Conservation (phyloP, 495 filamentous ascomycete species). For the Paragyromitra xinjiangensis region DNA sequence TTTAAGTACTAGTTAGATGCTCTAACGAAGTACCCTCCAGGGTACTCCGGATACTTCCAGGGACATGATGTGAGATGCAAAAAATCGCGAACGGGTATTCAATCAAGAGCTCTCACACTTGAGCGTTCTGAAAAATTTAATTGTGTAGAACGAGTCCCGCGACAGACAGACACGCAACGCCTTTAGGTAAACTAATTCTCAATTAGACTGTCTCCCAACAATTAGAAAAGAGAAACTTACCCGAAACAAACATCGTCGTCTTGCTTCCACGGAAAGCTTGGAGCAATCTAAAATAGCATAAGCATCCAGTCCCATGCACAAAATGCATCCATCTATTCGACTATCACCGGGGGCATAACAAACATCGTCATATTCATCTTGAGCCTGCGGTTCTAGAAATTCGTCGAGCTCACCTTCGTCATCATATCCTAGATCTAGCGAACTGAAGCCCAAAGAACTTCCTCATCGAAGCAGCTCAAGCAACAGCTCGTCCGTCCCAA, state of each 20-base stretch:
- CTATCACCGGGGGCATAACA: not conserved
- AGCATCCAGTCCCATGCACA: not conserved
- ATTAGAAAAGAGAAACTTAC: not conserved
- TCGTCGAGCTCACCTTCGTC: not conserved
- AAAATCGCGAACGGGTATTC: slow-evolving; percentile 20
- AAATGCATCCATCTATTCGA: slow-evolving; percentile 1
- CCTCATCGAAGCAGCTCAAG: not conserved
- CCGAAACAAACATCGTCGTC: not conserved
- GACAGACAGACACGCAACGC: not conserved
- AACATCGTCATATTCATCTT: not conserved
- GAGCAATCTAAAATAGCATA: not conserved
- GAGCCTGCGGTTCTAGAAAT: not conserved
- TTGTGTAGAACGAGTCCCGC: not conserved
- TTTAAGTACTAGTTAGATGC: not conserved
- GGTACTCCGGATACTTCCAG: not conserved
- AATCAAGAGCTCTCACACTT: not conserved
- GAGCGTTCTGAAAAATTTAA: not conserved
- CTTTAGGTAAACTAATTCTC: not conserved
- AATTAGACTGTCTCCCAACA: not conserved
- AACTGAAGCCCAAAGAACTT: not conserved
- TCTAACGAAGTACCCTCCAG: not conserved
- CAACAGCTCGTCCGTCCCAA: not conserved
- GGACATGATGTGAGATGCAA: not conserved
- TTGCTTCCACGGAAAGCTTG: not conserved
- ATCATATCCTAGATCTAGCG: not conserved